Percentiles rank a stretch among this genome's conserved stretches.
Evolutionary conservation across 257 asterid species (phyloP).

Genomic region (Scutellaria baicalensis): DNA sequence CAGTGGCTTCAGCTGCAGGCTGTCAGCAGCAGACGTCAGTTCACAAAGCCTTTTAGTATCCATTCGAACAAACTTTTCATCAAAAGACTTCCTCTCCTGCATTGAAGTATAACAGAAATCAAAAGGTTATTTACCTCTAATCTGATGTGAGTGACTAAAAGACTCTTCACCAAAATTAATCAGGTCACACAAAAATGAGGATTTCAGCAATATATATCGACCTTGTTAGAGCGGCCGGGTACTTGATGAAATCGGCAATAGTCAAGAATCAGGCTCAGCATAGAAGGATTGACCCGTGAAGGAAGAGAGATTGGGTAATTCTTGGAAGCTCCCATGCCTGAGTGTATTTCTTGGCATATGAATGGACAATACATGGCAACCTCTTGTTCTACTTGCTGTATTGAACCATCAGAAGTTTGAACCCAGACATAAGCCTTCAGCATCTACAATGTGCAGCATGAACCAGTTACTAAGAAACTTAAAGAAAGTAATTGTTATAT

Average conservation of each 20-base stretch:
- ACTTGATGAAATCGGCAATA: constrained; percentile 90
- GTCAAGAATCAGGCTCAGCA: constrained; percentile 83
- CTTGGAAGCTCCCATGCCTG: constrained; percentile 86
- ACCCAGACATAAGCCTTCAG: constrained; percentile 89
- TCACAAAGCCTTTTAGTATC: constrained; percentile 91
- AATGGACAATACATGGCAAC: constrained; percentile 83
- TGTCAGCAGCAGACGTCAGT: constrained; percentile 96
- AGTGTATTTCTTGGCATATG: constrained; percentile 73
- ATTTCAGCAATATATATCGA: constrained; percentile 13
- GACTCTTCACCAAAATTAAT: not conserved
- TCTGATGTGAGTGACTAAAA: not conserved
- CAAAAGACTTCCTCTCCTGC: constrained; percentile 91
- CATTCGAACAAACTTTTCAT: constrained; percentile 87
- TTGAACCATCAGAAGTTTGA: constrained; percentile 74
- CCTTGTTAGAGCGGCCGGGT: constrained; percentile 95
- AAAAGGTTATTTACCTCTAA: constrained; percentile 14
- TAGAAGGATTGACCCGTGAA: constrained; percentile 71
- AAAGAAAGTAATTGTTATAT: not conserved
- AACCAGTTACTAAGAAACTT: not conserved
- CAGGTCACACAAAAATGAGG: not conserved
- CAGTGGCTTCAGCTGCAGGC: constrained; percentile 84
- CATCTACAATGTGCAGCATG: constrained; percentile 35
- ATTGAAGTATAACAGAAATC: constrained; percentile 6
- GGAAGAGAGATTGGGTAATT: constrained; percentile 81
- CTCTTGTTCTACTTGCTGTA: constrained; percentile 87